These are phyloP conservation scores for Fraxinus sp. DNA, from an alignment of 305 asterid genomes.

Conservation along the genomic window DNA sequence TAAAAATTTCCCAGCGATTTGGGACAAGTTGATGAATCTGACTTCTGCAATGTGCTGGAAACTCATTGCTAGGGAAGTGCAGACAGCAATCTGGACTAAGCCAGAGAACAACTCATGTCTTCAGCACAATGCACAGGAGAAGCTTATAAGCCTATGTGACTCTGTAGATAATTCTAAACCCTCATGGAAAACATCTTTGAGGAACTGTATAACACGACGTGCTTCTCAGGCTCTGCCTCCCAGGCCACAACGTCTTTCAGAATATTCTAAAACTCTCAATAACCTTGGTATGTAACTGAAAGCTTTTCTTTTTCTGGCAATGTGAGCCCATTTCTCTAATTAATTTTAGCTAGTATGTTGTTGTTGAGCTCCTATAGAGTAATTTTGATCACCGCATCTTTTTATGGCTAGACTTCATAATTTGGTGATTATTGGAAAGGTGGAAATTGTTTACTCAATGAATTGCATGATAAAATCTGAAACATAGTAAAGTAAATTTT, in stretches of 20 bases:
- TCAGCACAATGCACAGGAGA: conserved; percentile 49
- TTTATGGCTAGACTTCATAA: background rate
- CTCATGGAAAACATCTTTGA: conserved; percentile 69
- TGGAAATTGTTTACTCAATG: background rate
- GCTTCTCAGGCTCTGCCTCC: conserved; percentile 66
- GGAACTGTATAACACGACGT: conserved; percentile 59
- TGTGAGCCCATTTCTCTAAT: background rate
- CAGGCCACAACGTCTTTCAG: conserved; percentile 80
- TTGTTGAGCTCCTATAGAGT: background rate
- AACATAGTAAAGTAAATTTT: background rate
- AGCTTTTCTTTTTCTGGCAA: background rate
- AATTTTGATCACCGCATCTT: background rate
- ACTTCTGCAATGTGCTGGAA: conserved; percentile 98
- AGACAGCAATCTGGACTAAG: conserved; percentile 89
- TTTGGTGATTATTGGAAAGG: background rate
- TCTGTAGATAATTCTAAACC: conserved; percentile 48
- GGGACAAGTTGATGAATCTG: conserved; percentile 69
- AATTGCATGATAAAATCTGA: conserved; percentile 8
- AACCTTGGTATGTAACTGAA: conserved; percentile 50
- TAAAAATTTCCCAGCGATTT: conserved; percentile 74
- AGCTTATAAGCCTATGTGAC: conserved; percentile 59
- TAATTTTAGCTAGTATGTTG: background rate
- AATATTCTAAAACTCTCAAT: conserved; percentile 60
- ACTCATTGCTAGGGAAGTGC: conserved; percentile 81
- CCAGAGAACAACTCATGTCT: conserved; percentile 60